These are phyloP conservation scores for Hysterangium stoloniferum DNA, from an alignment of 768 basidiomycete genomes.

Conservation along the genomic window DNA sequence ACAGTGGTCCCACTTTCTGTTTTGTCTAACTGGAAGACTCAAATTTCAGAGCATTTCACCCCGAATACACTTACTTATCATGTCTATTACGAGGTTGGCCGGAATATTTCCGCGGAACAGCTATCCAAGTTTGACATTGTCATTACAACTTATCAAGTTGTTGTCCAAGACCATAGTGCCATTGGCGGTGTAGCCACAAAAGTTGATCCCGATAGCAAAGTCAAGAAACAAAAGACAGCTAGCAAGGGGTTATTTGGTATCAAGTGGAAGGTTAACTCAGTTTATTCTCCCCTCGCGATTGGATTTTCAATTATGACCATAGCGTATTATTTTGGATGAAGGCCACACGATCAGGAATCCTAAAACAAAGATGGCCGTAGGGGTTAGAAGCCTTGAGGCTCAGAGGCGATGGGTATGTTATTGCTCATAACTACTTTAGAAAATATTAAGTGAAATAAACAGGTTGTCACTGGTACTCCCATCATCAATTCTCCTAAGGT, in stretches of 20 bases:
- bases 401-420: slow-evolving; percentile 59
- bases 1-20: slow-evolving; percentile 78
- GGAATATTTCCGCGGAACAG: slow-evolving; percentile 48
- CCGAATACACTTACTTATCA: slow-evolving; percentile 44
- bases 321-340: slow-evolving; percentile 83
- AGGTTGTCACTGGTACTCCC: slow-evolving; percentile 72
- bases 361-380: slow-evolving; percentile 74
- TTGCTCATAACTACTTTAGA: neutral
- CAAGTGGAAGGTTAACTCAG: slow-evolving; percentile 64
- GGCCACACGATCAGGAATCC: slow-evolving; percentile 85
- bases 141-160: slow-evolving; percentile 77
- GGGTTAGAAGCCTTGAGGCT: slow-evolving; percentile 53
- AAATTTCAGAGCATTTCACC: slow-evolving; percentile 65
- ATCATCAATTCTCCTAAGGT: slow-evolving; percentile 81
- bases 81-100: slow-evolving; percentile 68
- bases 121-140: slow-evolving; percentile 68
- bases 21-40: slow-evolving; percentile 84
- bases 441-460: neutral
- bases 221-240: slow-evolving; percentile 56
- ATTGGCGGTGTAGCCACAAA: slow-evolving; percentile 15
- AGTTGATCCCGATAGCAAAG: slow-evolving; percentile 20
- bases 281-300: neutral
- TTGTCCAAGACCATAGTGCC: slow-evolving; percentile 42
- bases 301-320: neutral
- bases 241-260: slow-evolving; percentile 57